Conservation (phyloP, 306 rosid genomes). For the Gynostemma pentaphyllum region DNA sequence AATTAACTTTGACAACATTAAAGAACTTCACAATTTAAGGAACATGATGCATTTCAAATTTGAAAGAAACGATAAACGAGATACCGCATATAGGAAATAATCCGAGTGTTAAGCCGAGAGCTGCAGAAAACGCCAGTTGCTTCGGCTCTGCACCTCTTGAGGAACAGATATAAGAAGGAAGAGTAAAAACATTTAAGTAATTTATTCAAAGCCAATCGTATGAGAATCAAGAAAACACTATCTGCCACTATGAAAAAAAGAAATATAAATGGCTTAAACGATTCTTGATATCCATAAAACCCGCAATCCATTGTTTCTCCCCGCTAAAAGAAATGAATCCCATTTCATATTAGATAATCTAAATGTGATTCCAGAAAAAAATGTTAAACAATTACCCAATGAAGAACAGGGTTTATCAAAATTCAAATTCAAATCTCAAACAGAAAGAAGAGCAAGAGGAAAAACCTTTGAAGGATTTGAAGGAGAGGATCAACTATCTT, state of each 20-base stretch:
- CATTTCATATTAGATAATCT: not conserved
- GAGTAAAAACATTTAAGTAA: not conserved
- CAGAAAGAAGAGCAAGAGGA: not conserved
- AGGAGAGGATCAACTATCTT: constrained; percentile 63
- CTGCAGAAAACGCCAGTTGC: constrained; percentile 81
- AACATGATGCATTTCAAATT: not conserved
- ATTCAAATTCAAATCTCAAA: not conserved
- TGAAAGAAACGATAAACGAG: not conserved
- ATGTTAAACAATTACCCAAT: no score
- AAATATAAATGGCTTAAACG: not conserved
- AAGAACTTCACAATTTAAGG: not conserved
- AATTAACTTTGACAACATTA: not conserved
- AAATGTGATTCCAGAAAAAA: not conserved
- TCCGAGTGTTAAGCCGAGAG: constrained; percentile 82
- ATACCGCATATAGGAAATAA: constrained; percentile 81
- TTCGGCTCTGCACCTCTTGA: constrained; percentile 88
- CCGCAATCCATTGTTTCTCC: not conserved
- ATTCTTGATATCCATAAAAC: not conserved
- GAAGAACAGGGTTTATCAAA: constrained; percentile 3
- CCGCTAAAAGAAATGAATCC: not conserved
- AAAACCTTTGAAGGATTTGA: constrained; percentile 57
- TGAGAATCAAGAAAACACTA: not conserved
- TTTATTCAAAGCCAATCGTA: not conserved
- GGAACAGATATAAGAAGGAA: constrained; percentile 6
- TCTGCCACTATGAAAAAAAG: not conserved